Conservation (phyloP, 495 filamentous ascomycete genomes). For the Cercophora newfieldiana region DNA sequence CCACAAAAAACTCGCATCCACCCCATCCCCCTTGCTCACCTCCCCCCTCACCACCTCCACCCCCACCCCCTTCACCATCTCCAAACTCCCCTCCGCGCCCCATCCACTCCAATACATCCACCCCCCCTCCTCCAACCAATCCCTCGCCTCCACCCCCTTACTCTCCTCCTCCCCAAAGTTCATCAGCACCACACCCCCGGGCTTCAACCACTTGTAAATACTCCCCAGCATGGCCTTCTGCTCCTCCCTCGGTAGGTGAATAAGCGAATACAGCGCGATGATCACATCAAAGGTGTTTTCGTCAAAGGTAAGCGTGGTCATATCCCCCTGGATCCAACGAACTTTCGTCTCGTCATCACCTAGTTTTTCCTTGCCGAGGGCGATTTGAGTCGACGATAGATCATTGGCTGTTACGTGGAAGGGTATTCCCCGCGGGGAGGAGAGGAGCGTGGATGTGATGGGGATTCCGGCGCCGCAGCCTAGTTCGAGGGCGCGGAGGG, state of each 20-base stretch:
- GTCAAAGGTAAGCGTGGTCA: constrained; percentile 32
- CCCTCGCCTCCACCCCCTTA: constrained; percentile 22
- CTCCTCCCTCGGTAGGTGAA: constrained; percentile 40
- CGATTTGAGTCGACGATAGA: constrained; percentile 35
- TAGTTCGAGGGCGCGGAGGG: constrained; percentile 34
- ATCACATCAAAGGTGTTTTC: constrained; percentile 27
- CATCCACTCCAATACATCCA: constrained; percentile 43
- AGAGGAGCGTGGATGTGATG: constrained; percentile 29
- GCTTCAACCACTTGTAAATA: constrained; percentile 33
- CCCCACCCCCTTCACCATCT: constrained; percentile 25
- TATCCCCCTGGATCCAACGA: constrained; percentile 33
- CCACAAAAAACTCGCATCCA: constrained; percentile 35
- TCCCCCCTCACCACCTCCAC: constrained; percentile 30
- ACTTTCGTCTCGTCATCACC: constrained; percentile 14
- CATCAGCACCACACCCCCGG: constrained; percentile 34
- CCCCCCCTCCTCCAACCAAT: constrained; percentile 35
- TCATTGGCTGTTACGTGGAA: constrained; percentile 34
- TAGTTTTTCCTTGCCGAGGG: constrained; percentile 22
- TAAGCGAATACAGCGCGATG: constrained; percentile 35
- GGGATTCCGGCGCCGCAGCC: constrained; percentile 40
- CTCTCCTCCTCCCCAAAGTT: constrained; percentile 32
- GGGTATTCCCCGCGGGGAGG: constrained; percentile 2
- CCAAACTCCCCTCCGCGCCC: constrained; percentile 32
- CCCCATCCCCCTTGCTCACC: constrained; percentile 22
- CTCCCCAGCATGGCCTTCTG: constrained; percentile 35